Conservation (phyloP, 345 rosid genomes). For the Anacardium occidentale region DNA sequence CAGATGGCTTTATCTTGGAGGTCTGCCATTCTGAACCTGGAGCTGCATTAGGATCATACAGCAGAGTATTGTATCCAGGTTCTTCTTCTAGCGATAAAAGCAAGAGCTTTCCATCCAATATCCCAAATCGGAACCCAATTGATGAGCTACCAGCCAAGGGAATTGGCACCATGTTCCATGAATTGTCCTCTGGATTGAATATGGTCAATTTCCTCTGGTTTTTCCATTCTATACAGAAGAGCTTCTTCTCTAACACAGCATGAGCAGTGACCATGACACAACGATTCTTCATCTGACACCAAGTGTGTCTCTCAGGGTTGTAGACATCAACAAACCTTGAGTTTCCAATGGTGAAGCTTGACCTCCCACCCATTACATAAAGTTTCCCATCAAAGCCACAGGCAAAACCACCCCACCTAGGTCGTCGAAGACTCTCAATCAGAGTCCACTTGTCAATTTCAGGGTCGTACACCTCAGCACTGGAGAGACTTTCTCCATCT, state of each 20-base stretch:
- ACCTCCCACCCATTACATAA: constrained; percentile 92
- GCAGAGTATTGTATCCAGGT: constrained; percentile 49
- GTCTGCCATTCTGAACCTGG: constrained; percentile 74
- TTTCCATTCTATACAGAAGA: constrained; percentile 91
- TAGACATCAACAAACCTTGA: constrained; percentile 74
- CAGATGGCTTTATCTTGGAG: constrained; percentile 65
- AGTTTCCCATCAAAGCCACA: constrained; percentile 74
- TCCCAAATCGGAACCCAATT: constrained; percentile 71
- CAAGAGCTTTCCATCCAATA: constrained; percentile 67
- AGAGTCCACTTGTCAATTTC: constrained; percentile 55
- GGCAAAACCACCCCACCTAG: constrained; percentile 87
- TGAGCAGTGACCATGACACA: constrained; percentile 94
- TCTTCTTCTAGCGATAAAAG: constrained; percentile 58
- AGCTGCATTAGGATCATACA: constrained; percentile 75
- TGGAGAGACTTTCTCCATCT: constrained; percentile 67
- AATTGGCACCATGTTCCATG: constrained; percentile 75
- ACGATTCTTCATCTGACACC: constrained; percentile 85
- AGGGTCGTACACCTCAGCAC: constrained; percentile 79
- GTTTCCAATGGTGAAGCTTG: constrained; percentile 88
- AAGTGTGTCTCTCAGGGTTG: constrained; percentile 55
- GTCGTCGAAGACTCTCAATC: constrained; percentile 74
- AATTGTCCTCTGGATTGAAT: constrained; percentile 54
- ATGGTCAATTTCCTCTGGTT: constrained; percentile 76
- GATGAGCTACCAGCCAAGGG: constrained; percentile 73
- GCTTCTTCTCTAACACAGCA: constrained; percentile 69